These are phyloP conservation scores for Ceratobasidium sp. DNA, from an alignment of 1,284 basidiomycete genomes.

Conservation along the genomic window DNA sequence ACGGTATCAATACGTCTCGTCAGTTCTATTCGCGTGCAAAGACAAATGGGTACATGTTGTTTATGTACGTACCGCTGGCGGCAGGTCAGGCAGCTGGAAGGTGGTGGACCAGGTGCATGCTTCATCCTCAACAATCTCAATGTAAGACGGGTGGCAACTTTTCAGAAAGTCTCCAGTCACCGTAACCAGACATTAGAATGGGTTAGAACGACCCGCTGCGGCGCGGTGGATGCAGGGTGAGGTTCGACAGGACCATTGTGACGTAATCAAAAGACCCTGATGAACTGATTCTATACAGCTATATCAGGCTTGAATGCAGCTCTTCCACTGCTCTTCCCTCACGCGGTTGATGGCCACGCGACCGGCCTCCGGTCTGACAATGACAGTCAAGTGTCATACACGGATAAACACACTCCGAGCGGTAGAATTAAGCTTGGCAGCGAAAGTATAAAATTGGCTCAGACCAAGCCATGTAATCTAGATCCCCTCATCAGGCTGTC, in stretches of 20 bases:
- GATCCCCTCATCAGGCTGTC: not conserved
- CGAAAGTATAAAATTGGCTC: not conserved
- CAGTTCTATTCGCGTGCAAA: not conserved
- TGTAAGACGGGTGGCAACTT: too few relatives aligned
- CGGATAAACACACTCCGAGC: slow-evolving; percentile 27
- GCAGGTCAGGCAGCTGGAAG: slow-evolving; percentile 14
- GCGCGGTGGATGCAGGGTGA: too few relatives aligned
- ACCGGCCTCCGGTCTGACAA: slow-evolving; percentile 39
- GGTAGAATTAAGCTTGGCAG: slow-evolving; percentile 26
- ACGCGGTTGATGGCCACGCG: slow-evolving; percentile 29
- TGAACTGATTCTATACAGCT: too few relatives aligned
- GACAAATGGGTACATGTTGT: too few relatives aligned
- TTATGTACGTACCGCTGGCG: not conserved
- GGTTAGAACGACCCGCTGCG: too few relatives aligned
- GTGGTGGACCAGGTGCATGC: slow-evolving; percentile 7
- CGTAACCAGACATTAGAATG: too few relatives aligned
- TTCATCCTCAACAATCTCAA: too few relatives aligned
- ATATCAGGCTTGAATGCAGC: too few relatives aligned
- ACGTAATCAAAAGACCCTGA: too few relatives aligned
- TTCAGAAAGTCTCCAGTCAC: too few relatives aligned
- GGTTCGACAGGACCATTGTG: too few relatives aligned
- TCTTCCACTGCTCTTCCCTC: too few relatives aligned
- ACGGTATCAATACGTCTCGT: not conserved
- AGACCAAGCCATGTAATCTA: not conserved
- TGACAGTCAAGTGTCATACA: slow-evolving; percentile 4